Evolutionary conservation across 2,329 filamentous ascomycete species (phyloP), one percentile per base, ranked within the genome.

Genomic region (Leptosphaerulina australis): DNA sequence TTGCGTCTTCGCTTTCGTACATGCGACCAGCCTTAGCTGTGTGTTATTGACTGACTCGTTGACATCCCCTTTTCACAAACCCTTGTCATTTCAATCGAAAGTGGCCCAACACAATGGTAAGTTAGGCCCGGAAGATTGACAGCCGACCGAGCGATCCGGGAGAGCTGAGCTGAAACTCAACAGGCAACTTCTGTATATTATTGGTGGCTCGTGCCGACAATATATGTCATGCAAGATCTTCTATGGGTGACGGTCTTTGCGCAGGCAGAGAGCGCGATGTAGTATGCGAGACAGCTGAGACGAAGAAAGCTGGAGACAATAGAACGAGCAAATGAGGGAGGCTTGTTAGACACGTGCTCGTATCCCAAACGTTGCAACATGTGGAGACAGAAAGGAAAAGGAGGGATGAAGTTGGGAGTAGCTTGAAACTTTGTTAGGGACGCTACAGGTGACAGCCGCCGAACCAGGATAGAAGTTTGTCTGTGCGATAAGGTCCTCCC

Each of bases 401-500:
- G 21, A 21, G 17, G 8, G 28, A 26, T 30, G 20, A 35, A 46
- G 36, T 41, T 15, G 15, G 4, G 17, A 30, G 30, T 36, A 51
- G 41, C 28, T 26, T 31, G 38, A 44, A 34, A 31, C 29, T 40
- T 36, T 44, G 25, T 31, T 9, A 39, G 21, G 41, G 36, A 45
- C 48, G 36, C 48, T 51, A 53, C 43, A 44, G 17, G 17, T 46
- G 49, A 52, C 49, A 48, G 38, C 40, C 36, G 26, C 29, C 25
- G 26, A 36, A 39, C 31, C 18, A 51, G 35, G 40, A 50, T 24
- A 39, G 29, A 43, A 41, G 8, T 35, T 14, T 34, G 35, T 36
- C 48, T 38, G 40, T 44, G 53, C 50, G 58, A 59, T 58, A 58
- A 60, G 58, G 55, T 46, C 21, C 18, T 30, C 36, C 15, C 25